Base-by-base conservation (phyloP, 1,139 yeast genomes). In the Geotrichum carabidarum region DNA sequence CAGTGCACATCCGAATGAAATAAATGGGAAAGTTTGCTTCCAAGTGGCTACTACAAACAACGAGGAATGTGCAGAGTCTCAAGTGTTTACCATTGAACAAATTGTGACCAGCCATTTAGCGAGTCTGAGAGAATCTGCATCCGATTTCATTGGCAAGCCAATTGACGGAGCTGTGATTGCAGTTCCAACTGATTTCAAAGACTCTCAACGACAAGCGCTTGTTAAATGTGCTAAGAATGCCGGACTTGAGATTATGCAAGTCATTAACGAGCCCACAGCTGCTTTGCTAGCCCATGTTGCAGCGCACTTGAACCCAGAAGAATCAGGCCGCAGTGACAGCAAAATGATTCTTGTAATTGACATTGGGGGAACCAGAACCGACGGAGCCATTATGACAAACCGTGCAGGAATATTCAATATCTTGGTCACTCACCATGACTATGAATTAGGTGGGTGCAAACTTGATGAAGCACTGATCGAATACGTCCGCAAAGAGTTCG, bases 311-410 rank as follows among this genome's bases (percentile, higher is more conserved):
- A 22, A 5, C 38, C 62, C 76, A 67, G 62, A 71, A 22, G 71
- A 76, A 44, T 78, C 78, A 57, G 84, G 81, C 55, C 81, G 79
- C 64, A 75, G 77, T 63, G 75, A 82, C 63, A 97, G 93, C 73
- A 87, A 84, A 74, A 76, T 88, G 58, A 89, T 85, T 65, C 94
- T 88, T 53, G 96, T 94, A 63, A 95, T 95, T 52, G 99, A 93
- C 73, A 87, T 93, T 67, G 99, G 99, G 71, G 98, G 97, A 69
- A 80, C 90, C 65, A 83, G 99, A 75, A 85, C 96, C 42, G 99
- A 93, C 70, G 97, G 93, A 60, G 96, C 99, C 56, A 93, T 94
- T 53, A 78, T 93, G 66, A 82, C 97, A 47, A 88, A 85, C 58
- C 85, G 98, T 77, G 95, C 95, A 59, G 99, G 99, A 65, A 82